These are phyloP conservation scores for Hortaea werneckii DNA, from an alignment of 2,329 filamentous ascomycete genomes.

Conservation along the genomic window DNA sequence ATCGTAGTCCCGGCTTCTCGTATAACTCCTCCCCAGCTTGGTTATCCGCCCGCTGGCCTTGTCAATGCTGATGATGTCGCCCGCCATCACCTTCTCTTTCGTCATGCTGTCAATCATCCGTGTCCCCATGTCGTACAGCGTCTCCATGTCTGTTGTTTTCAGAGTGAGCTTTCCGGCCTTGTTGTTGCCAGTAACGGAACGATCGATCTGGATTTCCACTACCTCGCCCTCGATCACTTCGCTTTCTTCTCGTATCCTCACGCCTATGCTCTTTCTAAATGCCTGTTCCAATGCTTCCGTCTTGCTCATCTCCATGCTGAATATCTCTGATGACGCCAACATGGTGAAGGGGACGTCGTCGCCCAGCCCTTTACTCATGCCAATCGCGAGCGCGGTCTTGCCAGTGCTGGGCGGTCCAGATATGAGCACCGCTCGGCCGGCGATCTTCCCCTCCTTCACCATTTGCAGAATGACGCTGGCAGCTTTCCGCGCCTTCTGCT, in stretches of 20 bases:
- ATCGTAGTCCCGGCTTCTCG: slow-evolving; percentile 92
- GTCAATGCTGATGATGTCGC: slow-evolving; percentile 96
- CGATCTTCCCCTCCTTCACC: slow-evolving; percentile 98
- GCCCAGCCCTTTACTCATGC: slow-evolving; percentile 92
- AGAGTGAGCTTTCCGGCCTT: slow-evolving; percentile 99
- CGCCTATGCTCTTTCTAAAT: slow-evolving; percentile 97
- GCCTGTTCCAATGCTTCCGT: slow-evolving; percentile 96
- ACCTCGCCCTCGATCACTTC: slow-evolving; percentile 99
- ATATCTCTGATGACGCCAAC: slow-evolving; percentile 92
- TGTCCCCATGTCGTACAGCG: slow-evolving; percentile 97
- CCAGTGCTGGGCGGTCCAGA: slow-evolving; percentile 93
- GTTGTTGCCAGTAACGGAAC: slow-evolving; percentile 86
- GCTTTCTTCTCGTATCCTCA: slow-evolving; percentile 96
- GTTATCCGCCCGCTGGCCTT: slow-evolving; percentile 98
- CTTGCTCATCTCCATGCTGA: slow-evolving; percentile 98
- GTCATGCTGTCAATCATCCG: slow-evolving; percentile 99
- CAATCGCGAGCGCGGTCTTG: slow-evolving; percentile 98
- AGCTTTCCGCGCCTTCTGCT: slow-evolving; percentile 92
- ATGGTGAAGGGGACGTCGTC: slow-evolving; percentile 93
- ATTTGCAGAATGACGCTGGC: slow-evolving; percentile 95
- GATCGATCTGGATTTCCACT: slow-evolving; percentile 95
- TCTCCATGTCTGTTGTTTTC: slow-evolving; percentile 99
- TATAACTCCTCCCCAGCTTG: slow-evolving; percentile 90
- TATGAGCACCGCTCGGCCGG: slow-evolving; percentile 85
- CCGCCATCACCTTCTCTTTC: slow-evolving; percentile 97